These are phyloP conservation scores for Corymbia citriodora DNA, from an alignment of 441 rosid species.

Conservation along the genomic window DNA sequence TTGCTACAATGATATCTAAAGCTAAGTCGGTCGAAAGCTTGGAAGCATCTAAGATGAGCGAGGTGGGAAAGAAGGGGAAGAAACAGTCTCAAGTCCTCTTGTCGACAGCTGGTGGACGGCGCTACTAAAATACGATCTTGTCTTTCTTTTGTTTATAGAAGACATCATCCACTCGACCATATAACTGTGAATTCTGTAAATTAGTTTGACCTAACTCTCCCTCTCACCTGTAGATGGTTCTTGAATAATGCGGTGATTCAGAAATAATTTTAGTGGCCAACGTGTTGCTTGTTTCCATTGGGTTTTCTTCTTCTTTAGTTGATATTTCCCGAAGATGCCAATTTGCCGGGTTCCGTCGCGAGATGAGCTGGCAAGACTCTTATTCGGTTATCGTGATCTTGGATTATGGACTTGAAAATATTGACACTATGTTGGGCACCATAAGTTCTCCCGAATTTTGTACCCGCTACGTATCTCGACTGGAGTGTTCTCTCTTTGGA, in stretches of 20 bases:
- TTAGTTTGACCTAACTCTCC: not conserved
- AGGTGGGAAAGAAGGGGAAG: not conserved
- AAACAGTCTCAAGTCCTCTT: not conserved
- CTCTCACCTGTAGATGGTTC: not conserved
- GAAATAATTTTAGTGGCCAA: not conserved
- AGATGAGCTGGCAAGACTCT: not conserved
- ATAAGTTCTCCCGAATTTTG: not conserved
- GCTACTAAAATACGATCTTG: not conserved
- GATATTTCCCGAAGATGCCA: not conserved
- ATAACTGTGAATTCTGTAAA: not conserved
- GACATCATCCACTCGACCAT: not conserved
- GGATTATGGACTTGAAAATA: not conserved
- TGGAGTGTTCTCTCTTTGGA: not conserved
- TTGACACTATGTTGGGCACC: not conserved
- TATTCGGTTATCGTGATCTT: not conserved
- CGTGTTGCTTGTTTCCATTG: not conserved
- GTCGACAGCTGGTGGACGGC: not conserved
- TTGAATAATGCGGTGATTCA: not conserved
- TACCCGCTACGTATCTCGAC: not conserved
- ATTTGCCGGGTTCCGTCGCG: not conserved
- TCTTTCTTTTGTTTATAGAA: not conserved
- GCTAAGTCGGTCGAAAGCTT: conserved; percentile 32
- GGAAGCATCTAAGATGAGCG: conserved; percentile 26
- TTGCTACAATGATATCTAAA: conserved; percentile 68
- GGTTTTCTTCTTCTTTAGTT: not conserved